Base-by-base conservation (phyloP, 495 filamentous ascomycete species). In the Hyaloscypha finlandica region DNA sequence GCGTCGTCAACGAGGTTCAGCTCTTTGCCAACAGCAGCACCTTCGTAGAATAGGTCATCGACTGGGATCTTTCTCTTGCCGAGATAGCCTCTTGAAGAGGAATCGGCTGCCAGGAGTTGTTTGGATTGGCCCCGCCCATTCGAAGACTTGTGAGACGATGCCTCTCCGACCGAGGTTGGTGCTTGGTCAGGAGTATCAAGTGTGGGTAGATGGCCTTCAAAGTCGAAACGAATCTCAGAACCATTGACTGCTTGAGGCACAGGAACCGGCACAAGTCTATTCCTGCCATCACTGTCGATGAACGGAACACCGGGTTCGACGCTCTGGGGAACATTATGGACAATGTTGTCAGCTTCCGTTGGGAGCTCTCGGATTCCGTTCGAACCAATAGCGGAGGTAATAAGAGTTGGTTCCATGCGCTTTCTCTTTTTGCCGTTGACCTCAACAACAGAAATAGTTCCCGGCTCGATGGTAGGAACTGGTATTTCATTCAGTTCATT, bases 21-120 rank as follows among this genome's bases (percentile, higher is more conserved):
- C 4, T 65, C 54, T n/a, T 73, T 25, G 19, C 73, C 77, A n/a
- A 80, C 37, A 9, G 30, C 42, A 25, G 74, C 71, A 8, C 63
- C 48, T n/a, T 68, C 68, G 66, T 76, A 83, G 61, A 83, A 81
- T 5, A 82, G 29, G n/a, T 73, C 68, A 61, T 83, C 81, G 1
- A 81, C 73, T 20, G 69, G 58, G 9, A 80, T 31, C 20, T 71
- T 70, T 25, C 63, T 63, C 22, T 62, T 54, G 8, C 77, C 77
- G 2, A 80, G 59, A 63, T 78, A 81, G 4, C 30, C 42, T 59
- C 42, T 58, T 45, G 53, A 5, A 3, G 22, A 56, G 16, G 20
- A 25, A 0, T 30, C 53, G 8, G 29, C n/a, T 30, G 51, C 3
- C 19, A 2, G 8, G 8, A 8, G 3, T 56, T 11, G 11, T 29